Evolutionary conservation across 1,139 yeast genomes (phyloP).

Genomic region (Saccharomyces hybrid): DNA sequence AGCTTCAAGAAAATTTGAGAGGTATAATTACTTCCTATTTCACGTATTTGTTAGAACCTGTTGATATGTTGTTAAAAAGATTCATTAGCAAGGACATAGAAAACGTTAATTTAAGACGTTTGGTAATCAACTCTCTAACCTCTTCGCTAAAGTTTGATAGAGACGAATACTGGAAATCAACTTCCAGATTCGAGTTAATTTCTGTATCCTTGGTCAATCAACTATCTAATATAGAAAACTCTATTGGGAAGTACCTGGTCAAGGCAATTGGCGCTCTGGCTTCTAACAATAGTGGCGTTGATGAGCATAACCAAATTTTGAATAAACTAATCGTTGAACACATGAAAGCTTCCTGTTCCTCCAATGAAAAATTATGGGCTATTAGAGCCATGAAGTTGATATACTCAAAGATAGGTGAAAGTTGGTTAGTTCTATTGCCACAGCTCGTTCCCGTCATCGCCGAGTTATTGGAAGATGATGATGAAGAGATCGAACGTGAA

Average conservation of each 20-base stretch:
- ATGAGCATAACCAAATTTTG: slow-evolving; percentile 71
- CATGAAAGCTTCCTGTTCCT: slow-evolving; percentile 43
- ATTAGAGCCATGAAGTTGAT: slow-evolving; percentile 69
- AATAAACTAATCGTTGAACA: slow-evolving; percentile 49
- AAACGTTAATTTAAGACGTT: slow-evolving; percentile 53
- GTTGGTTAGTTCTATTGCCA: slow-evolving; percentile 86
- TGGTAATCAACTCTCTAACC: slow-evolving; percentile 61
- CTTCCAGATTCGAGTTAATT: slow-evolving; percentile 71
- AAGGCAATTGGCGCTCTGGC: slow-evolving; percentile 75
- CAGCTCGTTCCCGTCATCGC: slow-evolving; percentile 94
- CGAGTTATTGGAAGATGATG: slow-evolving; percentile 90
- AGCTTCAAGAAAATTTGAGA: slow-evolving; percentile 73
- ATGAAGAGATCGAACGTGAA: slow-evolving; percentile 84
- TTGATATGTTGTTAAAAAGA: slow-evolving; percentile 45
- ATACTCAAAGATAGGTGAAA: slow-evolving; percentile 89
- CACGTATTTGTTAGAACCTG: slow-evolving; percentile 75
- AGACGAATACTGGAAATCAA: slow-evolving; percentile 91
- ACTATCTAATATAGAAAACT: slow-evolving; percentile 55
- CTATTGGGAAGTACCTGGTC: slow-evolving; percentile 68
- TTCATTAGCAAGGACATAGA: slow-evolving; percentile 36
- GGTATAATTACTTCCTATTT: slow-evolving; percentile 83
- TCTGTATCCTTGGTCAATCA: slow-evolving; percentile 57
- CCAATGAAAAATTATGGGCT: slow-evolving; percentile 73
- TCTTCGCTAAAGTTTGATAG: slow-evolving; percentile 81
- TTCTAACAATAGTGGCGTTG: slow-evolving; percentile 59